Evolutionary conservation across 73 alveolate genomes (phyloP), one percentile per base, ranked within the genome.

Genomic region (Strombidium stylifer): DNA sequence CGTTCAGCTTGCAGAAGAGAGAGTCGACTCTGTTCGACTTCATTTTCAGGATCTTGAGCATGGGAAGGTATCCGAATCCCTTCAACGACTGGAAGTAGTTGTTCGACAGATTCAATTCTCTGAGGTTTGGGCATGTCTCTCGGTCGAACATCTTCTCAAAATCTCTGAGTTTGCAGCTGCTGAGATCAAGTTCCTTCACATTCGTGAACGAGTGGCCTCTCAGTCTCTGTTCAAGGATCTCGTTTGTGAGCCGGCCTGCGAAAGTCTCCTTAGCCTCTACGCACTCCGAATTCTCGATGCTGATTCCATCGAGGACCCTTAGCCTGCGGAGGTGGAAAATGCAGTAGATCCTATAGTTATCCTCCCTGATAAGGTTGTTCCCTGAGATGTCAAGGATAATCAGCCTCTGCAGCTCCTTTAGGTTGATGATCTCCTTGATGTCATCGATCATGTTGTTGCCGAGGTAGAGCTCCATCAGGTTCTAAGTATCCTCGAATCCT

Each of bases 391-490:
- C 97, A 14, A 90, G 83, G 11, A 90, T 90, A 16, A 90, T 90
- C 24, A 90, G 61, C 47, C 86, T 68, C 15, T 85, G 69, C 4
- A 90, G 69, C n/a, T 53, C 48, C 71, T 86, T 90, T 20, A 90
- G 67, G 37, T 57, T 42, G 11, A 39, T 34, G 11, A 90, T 53
- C 68, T 90, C 92, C 62, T 90, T 90, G 14, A 73, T 21, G 40
- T 86, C 85, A 1, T 48, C 47, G 0, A 95, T 90, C 30, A 73
- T 84, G 69, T 95, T 95, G 77, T 95, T 95, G 10, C 97, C 98
- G 23, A 95, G 83, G 71, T 93, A 95, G 31, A 95, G 83, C 68
- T 93, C 99, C 94, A 91, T 87, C 37, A 95, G 81, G 53, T 74
- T 84, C 58, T 58, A 50, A 47, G 87, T 59, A 35, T 60, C 78